Conservation (phyloP, 352 stramenopile genomes). For the Globisporangium perplexum region DNA sequence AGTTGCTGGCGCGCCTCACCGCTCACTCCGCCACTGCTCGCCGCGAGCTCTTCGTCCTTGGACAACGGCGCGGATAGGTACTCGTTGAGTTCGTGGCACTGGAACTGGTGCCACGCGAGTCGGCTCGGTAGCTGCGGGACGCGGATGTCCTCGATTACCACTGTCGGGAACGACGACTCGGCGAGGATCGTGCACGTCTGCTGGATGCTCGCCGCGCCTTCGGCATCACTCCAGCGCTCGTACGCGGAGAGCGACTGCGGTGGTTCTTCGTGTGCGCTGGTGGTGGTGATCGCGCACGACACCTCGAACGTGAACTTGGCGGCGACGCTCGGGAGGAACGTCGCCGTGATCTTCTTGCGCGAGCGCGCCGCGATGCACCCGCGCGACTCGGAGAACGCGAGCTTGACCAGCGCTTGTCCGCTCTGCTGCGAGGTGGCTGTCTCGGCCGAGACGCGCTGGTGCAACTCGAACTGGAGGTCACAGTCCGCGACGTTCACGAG, state of each 20-base stretch:
- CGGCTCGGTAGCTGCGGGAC: constrained; percentile 44
- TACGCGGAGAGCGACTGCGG: constrained; percentile 10
- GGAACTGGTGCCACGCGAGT: constrained; percentile 67
- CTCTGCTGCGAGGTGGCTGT: background rate
- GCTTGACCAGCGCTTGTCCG: constrained; percentile 11
- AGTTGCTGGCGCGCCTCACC: constrained; percentile 6
- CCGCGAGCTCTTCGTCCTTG: constrained; percentile 26
- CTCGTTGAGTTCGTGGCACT: constrained; percentile 66
- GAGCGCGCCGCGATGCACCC: constrained; percentile 71
- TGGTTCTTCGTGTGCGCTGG: constrained; percentile 2
- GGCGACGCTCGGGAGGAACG: constrained; percentile 57
- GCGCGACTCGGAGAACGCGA: constrained; percentile 55
- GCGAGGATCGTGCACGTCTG: constrained; percentile 42
- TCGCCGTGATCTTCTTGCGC: constrained; percentile 71
- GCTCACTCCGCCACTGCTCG: constrained; percentile 9
- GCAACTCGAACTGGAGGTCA: constrained; percentile 51
- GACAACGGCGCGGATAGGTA: constrained; percentile 57
- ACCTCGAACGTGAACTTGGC: constrained; percentile 72
- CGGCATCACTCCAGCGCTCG: constrained; percentile 15
- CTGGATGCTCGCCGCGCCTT: background rate
- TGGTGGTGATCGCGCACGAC: constrained; percentile 34
- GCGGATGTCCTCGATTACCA: constrained; percentile 82
- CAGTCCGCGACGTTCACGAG: constrained; percentile 81
- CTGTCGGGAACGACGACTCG: constrained; percentile 81
- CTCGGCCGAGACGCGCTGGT: constrained; percentile 30